Evolutionary conservation across 2,329 filamentous ascomycete species (phyloP).

Genomic region (Exophiala spinifera): DNA sequence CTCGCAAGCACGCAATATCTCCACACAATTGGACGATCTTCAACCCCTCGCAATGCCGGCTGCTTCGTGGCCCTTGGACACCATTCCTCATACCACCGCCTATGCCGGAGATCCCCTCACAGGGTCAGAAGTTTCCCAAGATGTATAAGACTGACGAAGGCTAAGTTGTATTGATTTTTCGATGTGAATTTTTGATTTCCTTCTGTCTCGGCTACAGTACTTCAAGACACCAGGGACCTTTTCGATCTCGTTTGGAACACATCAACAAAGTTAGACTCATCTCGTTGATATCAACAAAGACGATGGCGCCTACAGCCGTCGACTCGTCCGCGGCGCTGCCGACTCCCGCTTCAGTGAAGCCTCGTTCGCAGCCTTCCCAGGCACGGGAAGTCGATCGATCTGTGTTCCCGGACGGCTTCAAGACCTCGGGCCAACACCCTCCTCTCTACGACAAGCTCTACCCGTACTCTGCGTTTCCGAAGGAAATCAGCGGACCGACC

Average conservation of each 20-base stretch:
- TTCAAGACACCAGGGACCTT: background rate
- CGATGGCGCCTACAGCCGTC: slow-evolving; percentile 20
- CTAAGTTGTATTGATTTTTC: background rate
- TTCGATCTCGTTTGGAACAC: background rate
- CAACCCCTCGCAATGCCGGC: slow-evolving; percentile 1
- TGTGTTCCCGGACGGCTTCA: slow-evolving; percentile 62
- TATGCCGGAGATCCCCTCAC: slow-evolving; percentile 11
- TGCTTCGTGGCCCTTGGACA: background rate
- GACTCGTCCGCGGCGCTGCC: slow-evolving; percentile 7
- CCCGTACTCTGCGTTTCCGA: slow-evolving; percentile 68
- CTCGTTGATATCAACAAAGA: too few relatives aligned
- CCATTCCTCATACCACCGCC: background rate
- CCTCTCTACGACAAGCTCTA: slow-evolving; percentile 64
- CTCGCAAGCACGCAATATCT: slow-evolving; percentile 22
- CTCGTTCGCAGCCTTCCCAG: background rate
- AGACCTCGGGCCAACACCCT: slow-evolving; percentile 68
- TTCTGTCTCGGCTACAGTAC: background rate
- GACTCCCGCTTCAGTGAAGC: background rate
- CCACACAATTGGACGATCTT: slow-evolving; percentile 21
- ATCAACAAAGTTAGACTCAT: too few relatives aligned
- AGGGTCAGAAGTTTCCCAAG: background rate
- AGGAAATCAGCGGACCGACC: slow-evolving; percentile 66
- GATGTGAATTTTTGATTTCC: background rate
- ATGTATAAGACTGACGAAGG: background rate
- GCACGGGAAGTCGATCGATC: slow-evolving; percentile 21